Evolutionary conservation across 768 basidiomycete genomes (phyloP).

Genomic region (Amanita polypyramis): DNA sequence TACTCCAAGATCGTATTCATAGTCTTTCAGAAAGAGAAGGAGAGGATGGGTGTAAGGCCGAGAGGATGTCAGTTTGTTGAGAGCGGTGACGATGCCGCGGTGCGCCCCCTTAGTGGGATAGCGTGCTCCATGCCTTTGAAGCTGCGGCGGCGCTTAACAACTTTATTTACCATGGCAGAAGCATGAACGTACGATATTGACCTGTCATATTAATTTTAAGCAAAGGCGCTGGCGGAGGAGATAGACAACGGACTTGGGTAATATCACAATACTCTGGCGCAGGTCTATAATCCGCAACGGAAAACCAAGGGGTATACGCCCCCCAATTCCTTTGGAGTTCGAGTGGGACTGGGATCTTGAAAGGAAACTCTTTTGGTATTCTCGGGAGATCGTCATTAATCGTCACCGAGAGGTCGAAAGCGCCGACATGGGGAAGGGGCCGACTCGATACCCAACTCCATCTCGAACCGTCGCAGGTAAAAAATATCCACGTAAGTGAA

Average conservation of each 20-base stretch:
- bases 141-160: conserved; percentile 24
- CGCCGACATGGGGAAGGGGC: no score
- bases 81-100: conserved; percentile 29
- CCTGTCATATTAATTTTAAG: conserved; percentile 22
- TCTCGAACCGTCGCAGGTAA: no score
- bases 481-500: no score
- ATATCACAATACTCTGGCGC: conserved; percentile 42
- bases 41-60: conserved; percentile 30
- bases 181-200: conserved; percentile 41
- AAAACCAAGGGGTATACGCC: conserved; percentile 50
- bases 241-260: conserved; percentile 39
- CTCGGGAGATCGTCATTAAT: neutral
- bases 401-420: no score
- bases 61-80: conserved; percentile 45
- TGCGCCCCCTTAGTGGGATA: conserved; percentile 52
- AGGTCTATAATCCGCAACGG: conserved; percentile 31
- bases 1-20: conserved; percentile 45
- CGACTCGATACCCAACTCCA: no score
- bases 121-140: conserved; percentile 75
- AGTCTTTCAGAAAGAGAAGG: conserved; percentile 49
- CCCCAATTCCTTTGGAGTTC: conserved; percentile 29
- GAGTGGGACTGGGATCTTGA: neutral
- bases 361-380: neutral
- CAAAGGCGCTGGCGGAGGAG: neutral
- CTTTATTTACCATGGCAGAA: neutral